Base-by-base conservation (phyloP, 2,329 filamentous ascomycete species). In the Trichothecium sympodiale region DNA sequence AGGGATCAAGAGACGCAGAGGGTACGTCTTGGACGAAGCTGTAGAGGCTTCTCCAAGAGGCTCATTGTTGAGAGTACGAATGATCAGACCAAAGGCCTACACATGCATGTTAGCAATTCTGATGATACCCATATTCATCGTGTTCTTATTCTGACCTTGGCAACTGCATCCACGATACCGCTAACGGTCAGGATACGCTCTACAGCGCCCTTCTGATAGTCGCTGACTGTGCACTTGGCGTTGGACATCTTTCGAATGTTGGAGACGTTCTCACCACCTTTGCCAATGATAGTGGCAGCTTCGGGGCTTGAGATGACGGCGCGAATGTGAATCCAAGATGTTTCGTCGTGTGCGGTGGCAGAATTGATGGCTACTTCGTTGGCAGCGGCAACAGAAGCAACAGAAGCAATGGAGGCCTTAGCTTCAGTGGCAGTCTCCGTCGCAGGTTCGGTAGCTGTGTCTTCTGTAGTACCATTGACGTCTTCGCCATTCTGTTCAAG, bases 121-220 rank as follows among this genome's bases (percentile, higher is more conserved):
- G 12, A 13, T 14, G 30, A 33, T 33, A 2, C 38, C 33, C 16
- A 26, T 14, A 34, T 33, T 17, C 32, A 16, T 13, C 6, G n/a
- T 15, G 30, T n/a, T 35, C 68, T 50, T 68, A 89, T n/a, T 35
- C 68, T 50, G 68, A 89, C 86, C 77, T 98, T 98, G 48, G 91
- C 91, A 46, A 88, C 88, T 48, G 89, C 89, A 64, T 98, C 91
- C 47, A 96, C 89, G 46, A 86, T 81, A 43, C 91, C 91, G 60
- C 89, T 96, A 42, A 98, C 91, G 23, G 91, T 98, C 52, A 98
- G 71, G 53, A 98, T 95, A 56, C 91, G 85, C 68, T 98, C 91
- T 25, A 96, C 88, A 37, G 91, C 91, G 46, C 91, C 91, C 54
- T 94, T 86, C 49, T 93, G 84, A 54, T 96, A 98, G 62, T 98